A percentile compares a stretch with the other conserved stretches of the same genome.
These are phyloP conservation scores for Larix sibirica DNA, from an alignment of 83 land plant species.

Conservation along the genomic window DNA sequence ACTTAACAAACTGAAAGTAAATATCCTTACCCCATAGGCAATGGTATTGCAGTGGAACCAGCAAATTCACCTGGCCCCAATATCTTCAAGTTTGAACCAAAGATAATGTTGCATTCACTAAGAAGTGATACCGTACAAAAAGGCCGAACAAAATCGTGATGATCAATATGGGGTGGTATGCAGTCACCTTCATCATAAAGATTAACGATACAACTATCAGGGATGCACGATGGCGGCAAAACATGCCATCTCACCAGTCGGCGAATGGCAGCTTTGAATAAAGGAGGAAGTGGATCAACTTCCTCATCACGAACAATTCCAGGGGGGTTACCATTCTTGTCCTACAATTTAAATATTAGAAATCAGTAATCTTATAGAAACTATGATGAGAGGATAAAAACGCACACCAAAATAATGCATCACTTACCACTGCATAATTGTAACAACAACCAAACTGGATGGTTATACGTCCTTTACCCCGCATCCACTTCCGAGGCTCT, in stretches of 20 bases:
- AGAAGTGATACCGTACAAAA: slow-evolving; percentile 92
- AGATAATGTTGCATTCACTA: slow-evolving; percentile 78
- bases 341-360: slow-evolving; percentile 39
- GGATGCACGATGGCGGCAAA: slow-evolving; percentile 79
- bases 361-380: background rate
- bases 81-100: slow-evolving; percentile 55
- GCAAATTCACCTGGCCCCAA: slow-evolving; percentile 54
- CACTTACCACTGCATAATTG: slow-evolving; percentile 73
- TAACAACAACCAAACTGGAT: slow-evolving; percentile 96
- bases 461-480: slow-evolving; percentile 81
- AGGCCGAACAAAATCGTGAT: slow-evolving; percentile 92
- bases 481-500: slow-evolving; percentile 88
- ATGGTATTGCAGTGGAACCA: slow-evolving; percentile 61
- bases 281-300: slow-evolving; percentile 83
- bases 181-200: slow-evolving; percentile 91
- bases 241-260: slow-evolving; percentile 87
- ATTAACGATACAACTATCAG: slow-evolving; percentile 94
- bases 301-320: slow-evolving; percentile 71
- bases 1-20: background rate
- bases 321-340: slow-evolving; percentile 91
- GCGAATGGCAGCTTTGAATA: slow-evolving; percentile 61
- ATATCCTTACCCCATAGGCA: slow-evolving; percentile 82
- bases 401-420: background rate
- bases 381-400: too few relatives aligned
- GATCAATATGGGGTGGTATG: slow-evolving; percentile 96